phyloP scores from a whole-genome alignment of 108 stramenopile genomes.

The Fragilaria crotonensis region DNA sequence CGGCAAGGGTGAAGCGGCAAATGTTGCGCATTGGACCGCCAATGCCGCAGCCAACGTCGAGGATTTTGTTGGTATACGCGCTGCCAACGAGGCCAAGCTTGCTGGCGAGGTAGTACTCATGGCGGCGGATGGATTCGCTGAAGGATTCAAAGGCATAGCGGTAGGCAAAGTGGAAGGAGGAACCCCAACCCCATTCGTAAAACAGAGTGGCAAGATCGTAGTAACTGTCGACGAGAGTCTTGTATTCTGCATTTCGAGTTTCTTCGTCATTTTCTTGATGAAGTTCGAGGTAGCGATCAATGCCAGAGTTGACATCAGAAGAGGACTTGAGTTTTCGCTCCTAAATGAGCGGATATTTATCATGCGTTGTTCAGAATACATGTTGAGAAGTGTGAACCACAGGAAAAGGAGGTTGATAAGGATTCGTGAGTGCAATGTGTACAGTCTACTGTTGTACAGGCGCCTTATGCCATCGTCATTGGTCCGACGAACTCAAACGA shows the following conservation, averaged over 20 bases:
- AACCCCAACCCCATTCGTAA: constrained; percentile 95
- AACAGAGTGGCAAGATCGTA: constrained; percentile 93
- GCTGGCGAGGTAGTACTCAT: constrained; percentile 79
- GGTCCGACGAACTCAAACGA: no score
- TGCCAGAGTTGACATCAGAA: constrained; percentile 32
- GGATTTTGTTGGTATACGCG: constrained; percentile 27
- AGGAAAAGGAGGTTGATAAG: no score
- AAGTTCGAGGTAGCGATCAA: constrained; percentile 42
- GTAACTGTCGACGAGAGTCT: constrained; percentile 70
- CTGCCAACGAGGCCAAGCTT: constrained; percentile 36
- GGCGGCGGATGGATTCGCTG: constrained; percentile 77
- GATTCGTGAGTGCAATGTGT: no score
- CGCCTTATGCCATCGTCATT: no score
- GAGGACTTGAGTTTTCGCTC: not conserved
- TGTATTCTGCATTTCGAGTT: constrained; percentile 57
- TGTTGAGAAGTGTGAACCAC: not conserved
- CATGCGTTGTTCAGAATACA: not conserved
- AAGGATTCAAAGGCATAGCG: constrained; percentile 75
- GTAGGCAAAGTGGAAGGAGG: constrained; percentile 88
- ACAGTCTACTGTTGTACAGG: no score
- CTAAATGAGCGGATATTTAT: not conserved
- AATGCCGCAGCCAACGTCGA: constrained; percentile 94
- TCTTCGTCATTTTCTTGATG: constrained; percentile 28
- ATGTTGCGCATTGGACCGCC: constrained; percentile 96
- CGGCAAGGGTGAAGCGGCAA: constrained; percentile 60